Evolutionary conservation across 371 early-diverging fungal species (phyloP).

Genomic region (Spiromyces aspiralis): DNA sequence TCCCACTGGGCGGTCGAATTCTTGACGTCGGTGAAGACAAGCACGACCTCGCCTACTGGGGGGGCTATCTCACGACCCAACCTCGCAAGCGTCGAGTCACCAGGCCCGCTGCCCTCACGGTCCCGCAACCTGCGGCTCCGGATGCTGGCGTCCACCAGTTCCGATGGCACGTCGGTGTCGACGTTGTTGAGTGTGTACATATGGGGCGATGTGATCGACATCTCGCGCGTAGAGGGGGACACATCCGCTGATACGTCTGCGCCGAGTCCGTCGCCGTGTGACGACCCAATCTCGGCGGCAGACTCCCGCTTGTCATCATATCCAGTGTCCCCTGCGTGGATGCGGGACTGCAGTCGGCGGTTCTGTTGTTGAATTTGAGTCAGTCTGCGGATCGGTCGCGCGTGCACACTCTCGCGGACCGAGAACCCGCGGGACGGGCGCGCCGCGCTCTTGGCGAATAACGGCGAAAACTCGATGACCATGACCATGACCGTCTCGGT

Average conservation of each 20-base stretch:
- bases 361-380: not conserved
- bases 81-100: slow-evolving; percentile 38
- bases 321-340: not conserved
- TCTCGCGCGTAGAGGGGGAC: not conserved
- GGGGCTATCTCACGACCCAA: slow-evolving; percentile 64
- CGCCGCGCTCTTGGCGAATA: slow-evolving; percentile 33
- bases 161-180: not conserved
- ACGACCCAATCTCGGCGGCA: not conserved
- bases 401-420: slow-evolving; percentile 13
- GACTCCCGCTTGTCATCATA: not conserved
- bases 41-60: slow-evolving; percentile 69
- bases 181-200: not conserved
- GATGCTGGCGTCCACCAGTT: not conserved
- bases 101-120: slow-evolving; percentile 3
- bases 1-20: slow-evolving; percentile 93
- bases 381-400: not conserved
- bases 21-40: slow-evolving; percentile 93
- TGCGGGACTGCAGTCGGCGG: not conserved
- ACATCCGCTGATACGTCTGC: not conserved
- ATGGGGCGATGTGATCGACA: not conserved
- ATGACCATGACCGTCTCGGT: slow-evolving; percentile 64
- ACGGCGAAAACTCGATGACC: slow-evolving; percentile 62
- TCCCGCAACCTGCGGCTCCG: not conserved
- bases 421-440: slow-evolving; percentile 24
- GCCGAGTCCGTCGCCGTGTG: not conserved